These are phyloP conservation scores for Aspergillus pseudoterreus DNA, from an alignment of 2,329 filamentous ascomycete genomes.

Conservation along the genomic window DNA sequence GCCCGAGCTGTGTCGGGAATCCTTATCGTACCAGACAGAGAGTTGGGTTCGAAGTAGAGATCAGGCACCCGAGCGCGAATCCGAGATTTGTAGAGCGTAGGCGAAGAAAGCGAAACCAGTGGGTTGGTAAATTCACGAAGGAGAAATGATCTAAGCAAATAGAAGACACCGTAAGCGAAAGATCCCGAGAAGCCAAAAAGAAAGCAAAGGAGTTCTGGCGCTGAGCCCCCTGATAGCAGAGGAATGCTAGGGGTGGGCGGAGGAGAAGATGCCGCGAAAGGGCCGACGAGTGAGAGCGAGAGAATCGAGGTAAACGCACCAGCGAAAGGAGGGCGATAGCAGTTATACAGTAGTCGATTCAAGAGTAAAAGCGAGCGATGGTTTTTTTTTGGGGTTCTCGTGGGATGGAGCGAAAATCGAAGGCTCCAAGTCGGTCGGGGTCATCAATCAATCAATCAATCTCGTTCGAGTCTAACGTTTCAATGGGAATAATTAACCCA, in stretches of 20 bases:
- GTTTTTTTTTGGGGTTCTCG: not conserved
- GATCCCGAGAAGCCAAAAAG: not conserved
- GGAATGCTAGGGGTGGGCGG: slow-evolving; percentile 1
- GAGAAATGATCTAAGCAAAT: not conserved
- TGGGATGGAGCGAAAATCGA: not conserved
- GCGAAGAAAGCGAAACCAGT: not conserved
- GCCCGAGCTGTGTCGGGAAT: too few relatives aligned
- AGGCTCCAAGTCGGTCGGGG: not conserved
- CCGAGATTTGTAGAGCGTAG: not conserved
- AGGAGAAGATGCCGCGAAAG: slow-evolving; percentile 9
- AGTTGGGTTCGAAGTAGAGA: too few relatives aligned
- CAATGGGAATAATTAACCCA: slow-evolving; percentile 15
- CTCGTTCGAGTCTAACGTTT: slow-evolving; percentile 13
- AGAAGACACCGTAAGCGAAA: not conserved
- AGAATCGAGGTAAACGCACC: not conserved
- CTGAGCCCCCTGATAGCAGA: slow-evolving; percentile 1
- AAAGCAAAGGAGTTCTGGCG: too few relatives aligned
- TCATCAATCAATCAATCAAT: slow-evolving; percentile 5
- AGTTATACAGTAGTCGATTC: slow-evolving; percentile 4
- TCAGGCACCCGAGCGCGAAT: too few relatives aligned
- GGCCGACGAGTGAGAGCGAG: slow-evolving; percentile 6
- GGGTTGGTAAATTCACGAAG: not conserved
- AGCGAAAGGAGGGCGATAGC: not conserved
- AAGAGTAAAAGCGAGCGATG: not conserved
- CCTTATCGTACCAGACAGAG: too few relatives aligned